Evolutionary conservation across 164 flowering plant genomes (phyloP).

Genomic region (Umbellularia californica): DNA sequence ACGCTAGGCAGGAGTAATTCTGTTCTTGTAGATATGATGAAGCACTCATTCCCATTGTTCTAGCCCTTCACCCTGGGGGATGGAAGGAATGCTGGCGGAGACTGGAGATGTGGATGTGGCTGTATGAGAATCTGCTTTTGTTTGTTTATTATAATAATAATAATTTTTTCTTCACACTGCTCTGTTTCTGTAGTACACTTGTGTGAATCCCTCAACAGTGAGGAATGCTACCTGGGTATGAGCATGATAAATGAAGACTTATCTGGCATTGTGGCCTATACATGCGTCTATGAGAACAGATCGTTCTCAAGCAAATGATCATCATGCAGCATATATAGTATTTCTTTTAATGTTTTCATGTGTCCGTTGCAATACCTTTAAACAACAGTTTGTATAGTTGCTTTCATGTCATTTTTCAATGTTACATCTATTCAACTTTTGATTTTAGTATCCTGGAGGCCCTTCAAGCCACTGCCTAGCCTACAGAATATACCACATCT

Average conservation of each 20-base stretch:
- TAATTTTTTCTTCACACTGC: background rate
- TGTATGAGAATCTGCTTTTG: background rate
- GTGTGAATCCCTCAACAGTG: background rate
- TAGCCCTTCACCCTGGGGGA: background rate
- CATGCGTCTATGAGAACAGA: background rate
- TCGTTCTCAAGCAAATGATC: background rate
- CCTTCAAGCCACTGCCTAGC: too few relatives aligned
- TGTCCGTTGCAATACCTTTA: background rate
- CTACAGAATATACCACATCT: too few relatives aligned
- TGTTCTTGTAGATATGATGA: constrained; percentile 15
- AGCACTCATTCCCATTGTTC: constrained; percentile 7
- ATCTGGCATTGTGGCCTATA: background rate
- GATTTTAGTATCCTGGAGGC: too few relatives aligned
- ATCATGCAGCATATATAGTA: background rate
- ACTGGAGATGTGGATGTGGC: background rate
- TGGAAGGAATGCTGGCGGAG: background rate
- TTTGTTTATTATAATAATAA: background rate
- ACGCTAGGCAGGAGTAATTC: constrained; percentile 3
- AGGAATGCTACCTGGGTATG: background rate
- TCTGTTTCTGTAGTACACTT: background rate
- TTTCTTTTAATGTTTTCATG: background rate
- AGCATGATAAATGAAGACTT: background rate
- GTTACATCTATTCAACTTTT: too few relatives aligned
- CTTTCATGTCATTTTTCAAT: background rate
- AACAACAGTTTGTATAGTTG: background rate